Percentiles rank a stretch among this genome's conserved stretches.
These are phyloP conservation scores for Buddleja alternifolia DNA, from an alignment of 257 asterid species.

Conservation along the genomic window DNA sequence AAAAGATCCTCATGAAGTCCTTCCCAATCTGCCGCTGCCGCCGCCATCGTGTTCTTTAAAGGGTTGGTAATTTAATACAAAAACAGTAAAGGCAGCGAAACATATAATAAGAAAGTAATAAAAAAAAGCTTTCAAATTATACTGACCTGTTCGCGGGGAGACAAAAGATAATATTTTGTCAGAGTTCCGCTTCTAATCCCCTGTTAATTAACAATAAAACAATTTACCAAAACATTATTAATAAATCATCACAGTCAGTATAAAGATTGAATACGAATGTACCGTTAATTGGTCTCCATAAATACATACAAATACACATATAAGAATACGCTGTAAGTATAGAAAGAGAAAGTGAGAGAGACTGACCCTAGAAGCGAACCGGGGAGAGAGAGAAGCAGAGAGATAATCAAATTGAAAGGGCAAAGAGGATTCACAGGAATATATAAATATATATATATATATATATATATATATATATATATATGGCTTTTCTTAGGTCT, in stretches of 20 bases:
- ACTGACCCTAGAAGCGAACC: conserved; percentile 46
- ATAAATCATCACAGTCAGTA: conserved; percentile 16
- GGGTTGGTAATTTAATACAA: too few species aligned
- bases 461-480: too few species aligned
- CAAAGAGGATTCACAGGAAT: neutral
- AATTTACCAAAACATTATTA: neutral
- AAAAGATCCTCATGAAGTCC: too few species aligned
- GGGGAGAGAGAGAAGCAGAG: conserved; percentile 32
- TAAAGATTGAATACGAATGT: neutral
- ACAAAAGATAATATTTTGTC: conserved; percentile 34
- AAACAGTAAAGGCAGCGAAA: neutral
- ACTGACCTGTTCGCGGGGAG: conserved; percentile 64
- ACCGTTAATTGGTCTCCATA: neutral
- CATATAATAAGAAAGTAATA: neutral
- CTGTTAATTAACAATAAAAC: conserved; percentile 32
- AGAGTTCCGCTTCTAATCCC: conserved; percentile 48
- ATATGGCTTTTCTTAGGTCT: too few species aligned
- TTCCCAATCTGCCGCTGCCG: too few species aligned
- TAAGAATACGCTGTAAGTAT: neutral
- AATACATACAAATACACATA: neutral
- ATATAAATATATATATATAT: too few species aligned
- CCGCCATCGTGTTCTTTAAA: too few species aligned
- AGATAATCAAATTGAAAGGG: conserved; percentile 21
- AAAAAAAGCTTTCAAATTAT: neutral
- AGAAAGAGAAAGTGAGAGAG: conserved; percentile 24